These are phyloP conservation scores for Phytophthora nicotianae DNA, from an alignment of 352 stramenopile genomes.

Conservation along the genomic window DNA sequence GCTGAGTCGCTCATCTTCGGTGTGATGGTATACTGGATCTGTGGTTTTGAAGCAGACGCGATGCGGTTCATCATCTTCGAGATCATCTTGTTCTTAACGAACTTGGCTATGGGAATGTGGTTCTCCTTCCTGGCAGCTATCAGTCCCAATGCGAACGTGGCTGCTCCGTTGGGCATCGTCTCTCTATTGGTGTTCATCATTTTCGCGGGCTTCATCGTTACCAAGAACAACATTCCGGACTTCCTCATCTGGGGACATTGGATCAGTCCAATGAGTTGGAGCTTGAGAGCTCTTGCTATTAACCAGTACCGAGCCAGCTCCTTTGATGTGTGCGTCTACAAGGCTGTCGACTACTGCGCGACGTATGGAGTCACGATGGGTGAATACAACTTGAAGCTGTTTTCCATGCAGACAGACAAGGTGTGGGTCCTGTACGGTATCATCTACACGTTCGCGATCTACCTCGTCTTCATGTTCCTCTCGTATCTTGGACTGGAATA, in stretches of 20 bases:
- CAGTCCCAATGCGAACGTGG: constrained; percentile 35
- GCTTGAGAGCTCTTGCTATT: constrained; percentile 38
- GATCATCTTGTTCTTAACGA: constrained; percentile 39
- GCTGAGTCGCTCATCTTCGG: constrained; percentile 74
- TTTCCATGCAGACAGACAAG: constrained; percentile 37
- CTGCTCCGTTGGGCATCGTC: constrained; percentile 33
- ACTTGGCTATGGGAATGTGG: constrained; percentile 29
- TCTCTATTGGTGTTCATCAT: constrained; percentile 44
- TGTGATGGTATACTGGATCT: constrained; percentile 75
- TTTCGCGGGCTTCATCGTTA: constrained; percentile 54
- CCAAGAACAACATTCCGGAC: constrained; percentile 43
- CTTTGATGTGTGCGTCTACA: constrained; percentile 37
- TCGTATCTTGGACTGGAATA: constrained; percentile 20
- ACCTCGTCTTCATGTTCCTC: constrained; percentile 30
- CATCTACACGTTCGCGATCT: constrained; percentile 19
- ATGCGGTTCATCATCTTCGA: constrained; percentile 46
- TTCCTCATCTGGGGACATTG: constrained; percentile 57
- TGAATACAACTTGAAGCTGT: constrained; percentile 37
- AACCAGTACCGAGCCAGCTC: constrained; percentile 38
- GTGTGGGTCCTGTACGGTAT: constrained; percentile 32
- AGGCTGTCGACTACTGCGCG: constrained; percentile 36
- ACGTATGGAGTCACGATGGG: constrained; percentile 35
- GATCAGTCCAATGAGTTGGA: constrained; percentile 60
- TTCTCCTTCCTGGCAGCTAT: constrained; percentile 41
- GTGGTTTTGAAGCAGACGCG: constrained; percentile 42